Conservation (phyloP, 1,284 basidiomycete genomes). For the Ceratobasidium sp. region DNA sequence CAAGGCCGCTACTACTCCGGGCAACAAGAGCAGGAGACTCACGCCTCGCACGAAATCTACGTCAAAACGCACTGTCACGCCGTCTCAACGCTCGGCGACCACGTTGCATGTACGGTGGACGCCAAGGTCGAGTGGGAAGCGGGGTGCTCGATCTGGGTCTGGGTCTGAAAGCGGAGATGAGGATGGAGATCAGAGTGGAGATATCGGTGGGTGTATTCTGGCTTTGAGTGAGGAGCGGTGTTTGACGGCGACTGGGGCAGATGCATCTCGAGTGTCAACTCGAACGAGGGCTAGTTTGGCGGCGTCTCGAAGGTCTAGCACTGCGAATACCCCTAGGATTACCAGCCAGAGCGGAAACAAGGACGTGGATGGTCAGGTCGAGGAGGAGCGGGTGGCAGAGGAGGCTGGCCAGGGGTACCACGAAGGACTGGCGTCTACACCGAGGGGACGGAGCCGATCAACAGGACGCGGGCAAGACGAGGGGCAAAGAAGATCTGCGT, state of each 20-base stretch:
- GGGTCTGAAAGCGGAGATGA: not conserved
- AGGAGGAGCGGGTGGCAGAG: not conserved
- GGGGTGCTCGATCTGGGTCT: not conserved
- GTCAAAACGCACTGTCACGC: not conserved
- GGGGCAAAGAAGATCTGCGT: not conserved
- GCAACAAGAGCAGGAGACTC: not conserved
- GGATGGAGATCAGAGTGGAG: not conserved
- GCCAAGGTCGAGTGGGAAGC: conserved; percentile 10
- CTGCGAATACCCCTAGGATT: not conserved
- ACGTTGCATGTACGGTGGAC: conserved; percentile 4
- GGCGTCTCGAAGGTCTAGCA: not conserved
- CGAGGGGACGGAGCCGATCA: not conserved
- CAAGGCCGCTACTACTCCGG: not conserved
- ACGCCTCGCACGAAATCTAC: conserved; percentile 8
- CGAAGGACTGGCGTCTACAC: not conserved
- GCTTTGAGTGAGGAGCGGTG: not conserved
- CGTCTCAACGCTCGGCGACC: not conserved
- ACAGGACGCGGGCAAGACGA: not conserved
- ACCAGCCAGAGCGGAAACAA: not conserved
- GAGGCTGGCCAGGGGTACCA: not conserved
- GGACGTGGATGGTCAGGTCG: no score
- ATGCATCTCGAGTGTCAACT: not conserved
- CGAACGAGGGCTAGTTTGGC: not conserved
- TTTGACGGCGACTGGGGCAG: not conserved
- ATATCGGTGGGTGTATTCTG: not conserved